phyloP scores from a whole-genome alignment of 2,329 filamentous ascomycete genomes.

The Coleophoma eucalyptorum region DNA sequence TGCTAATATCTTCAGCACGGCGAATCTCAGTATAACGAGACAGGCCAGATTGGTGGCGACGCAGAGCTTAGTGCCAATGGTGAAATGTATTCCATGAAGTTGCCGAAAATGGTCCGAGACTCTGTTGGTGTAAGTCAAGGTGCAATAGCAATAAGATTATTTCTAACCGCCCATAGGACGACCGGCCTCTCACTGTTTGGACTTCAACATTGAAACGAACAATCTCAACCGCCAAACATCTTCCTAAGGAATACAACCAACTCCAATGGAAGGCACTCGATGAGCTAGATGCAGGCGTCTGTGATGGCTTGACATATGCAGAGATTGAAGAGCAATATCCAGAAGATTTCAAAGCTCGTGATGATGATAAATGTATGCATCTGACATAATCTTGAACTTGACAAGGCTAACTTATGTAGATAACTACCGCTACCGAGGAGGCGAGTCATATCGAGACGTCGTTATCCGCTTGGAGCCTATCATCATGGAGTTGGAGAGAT shows the following conservation, averaged over 20 bases:
- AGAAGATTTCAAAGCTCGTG: slow-evolving; percentile 90
- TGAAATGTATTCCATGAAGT: slow-evolving; percentile 78
- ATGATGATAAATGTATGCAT: slow-evolving; percentile 77
- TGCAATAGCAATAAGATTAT: background rate
- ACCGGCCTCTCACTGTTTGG: slow-evolving; percentile 65
- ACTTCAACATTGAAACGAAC: slow-evolving; percentile 78
- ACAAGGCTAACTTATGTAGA: slow-evolving; percentile 32
- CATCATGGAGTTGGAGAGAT: slow-evolving; percentile 97
- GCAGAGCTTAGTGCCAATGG: slow-evolving; percentile 82
- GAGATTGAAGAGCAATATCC: slow-evolving; percentile 90
- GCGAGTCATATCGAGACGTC: slow-evolving; percentile 87
- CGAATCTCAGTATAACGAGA: slow-evolving; percentile 88
- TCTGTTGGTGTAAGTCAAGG: slow-evolving; percentile 71
- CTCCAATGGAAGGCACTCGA: slow-evolving; percentile 98
- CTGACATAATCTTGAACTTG: background rate
- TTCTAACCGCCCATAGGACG: slow-evolving; percentile 35
- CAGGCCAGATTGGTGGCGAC: slow-evolving; percentile 90
- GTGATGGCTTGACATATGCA: slow-evolving; percentile 83
- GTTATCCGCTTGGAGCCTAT: slow-evolving; percentile 97
- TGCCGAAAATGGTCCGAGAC: slow-evolving; percentile 79
- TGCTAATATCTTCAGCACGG: slow-evolving; percentile 62
- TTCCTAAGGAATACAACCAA: slow-evolving; percentile 82
- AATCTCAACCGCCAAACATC: slow-evolving; percentile 83
- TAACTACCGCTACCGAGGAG: slow-evolving; percentile 97
- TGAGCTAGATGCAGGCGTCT: slow-evolving; percentile 93